These are phyloP conservation scores for Trichoderma afroharzianum DNA, from an alignment of 2,329 filamentous ascomycete genomes.

Conservation along the genomic window DNA sequence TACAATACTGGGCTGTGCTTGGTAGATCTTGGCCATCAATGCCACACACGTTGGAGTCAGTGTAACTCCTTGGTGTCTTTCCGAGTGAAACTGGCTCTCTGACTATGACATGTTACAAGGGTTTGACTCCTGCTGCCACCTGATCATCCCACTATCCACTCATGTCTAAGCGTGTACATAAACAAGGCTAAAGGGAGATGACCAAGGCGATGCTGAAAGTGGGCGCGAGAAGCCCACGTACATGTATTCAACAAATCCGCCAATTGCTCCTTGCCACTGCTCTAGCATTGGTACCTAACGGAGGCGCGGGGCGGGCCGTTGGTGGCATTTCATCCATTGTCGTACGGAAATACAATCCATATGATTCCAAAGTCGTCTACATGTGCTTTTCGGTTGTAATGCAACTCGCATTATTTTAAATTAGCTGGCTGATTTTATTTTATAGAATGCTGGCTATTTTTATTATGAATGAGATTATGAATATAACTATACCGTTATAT, in stretches of 20 bases:
- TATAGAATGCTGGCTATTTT: too few species aligned
- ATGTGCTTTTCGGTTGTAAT: too few species aligned
- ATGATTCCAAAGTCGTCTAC: neutral
- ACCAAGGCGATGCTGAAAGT: neutral
- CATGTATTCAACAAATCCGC: neutral
- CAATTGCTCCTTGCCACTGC: neutral
- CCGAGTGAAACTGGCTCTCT: neutral
- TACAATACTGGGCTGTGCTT: neutral
- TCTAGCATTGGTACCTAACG: neutral
- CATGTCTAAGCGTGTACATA: neutral
- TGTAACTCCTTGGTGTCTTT: neutral
- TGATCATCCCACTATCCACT: neutral
- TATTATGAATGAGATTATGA: too few species aligned
- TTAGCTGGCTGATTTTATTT: too few species aligned
- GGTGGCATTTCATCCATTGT: neutral
- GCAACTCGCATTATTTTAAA: too few species aligned
- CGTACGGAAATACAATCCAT: neutral
- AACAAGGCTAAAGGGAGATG: neutral
- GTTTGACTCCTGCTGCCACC: neutral
- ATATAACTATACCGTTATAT: too few species aligned
- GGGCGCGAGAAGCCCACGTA: neutral
- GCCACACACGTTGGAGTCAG: neutral
- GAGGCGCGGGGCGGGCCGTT: constrained; percentile 4
- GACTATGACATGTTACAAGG: neutral
- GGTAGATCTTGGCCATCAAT: neutral